Conservation (phyloP, 768 basidiomycete genomes). For the Boletus eberwhitei region DNA sequence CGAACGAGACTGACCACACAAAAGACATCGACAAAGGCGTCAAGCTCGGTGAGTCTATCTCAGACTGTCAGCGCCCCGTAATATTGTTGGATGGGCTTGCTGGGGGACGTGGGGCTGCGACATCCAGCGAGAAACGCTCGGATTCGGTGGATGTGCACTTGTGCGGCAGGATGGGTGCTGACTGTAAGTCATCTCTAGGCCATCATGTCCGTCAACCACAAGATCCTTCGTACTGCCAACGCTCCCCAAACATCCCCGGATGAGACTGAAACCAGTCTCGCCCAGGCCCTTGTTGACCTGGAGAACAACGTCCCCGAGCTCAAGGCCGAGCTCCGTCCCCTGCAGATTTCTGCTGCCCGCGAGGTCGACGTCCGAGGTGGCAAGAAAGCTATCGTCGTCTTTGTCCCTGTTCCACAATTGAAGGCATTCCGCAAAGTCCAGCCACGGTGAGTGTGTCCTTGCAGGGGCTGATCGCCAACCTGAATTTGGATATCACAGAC, state of each 20-base stretch:
- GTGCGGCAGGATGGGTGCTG: constrained; percentile 51
- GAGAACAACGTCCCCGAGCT: constrained; percentile 98
- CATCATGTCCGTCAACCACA: constrained; percentile 73
- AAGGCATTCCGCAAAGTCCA: constrained; percentile 99
- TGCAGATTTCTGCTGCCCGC: constrained; percentile 97
- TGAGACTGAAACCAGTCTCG: constrained; percentile 87
- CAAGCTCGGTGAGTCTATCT: constrained; percentile 64
- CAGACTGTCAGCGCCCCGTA: constrained; percentile 19
- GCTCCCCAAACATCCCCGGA: constrained; percentile 87
- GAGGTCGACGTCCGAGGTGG: constrained; percentile 99
- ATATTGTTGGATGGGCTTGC: constrained; percentile 18
- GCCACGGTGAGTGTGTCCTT: constrained; percentile 58
- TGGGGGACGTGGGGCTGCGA: constrained; percentile 16
- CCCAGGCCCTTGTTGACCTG: constrained; percentile 94
- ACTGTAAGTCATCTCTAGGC: constrained; percentile 23
- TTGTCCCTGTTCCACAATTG: constrained; percentile 94
- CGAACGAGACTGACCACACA: constrained; percentile 11
- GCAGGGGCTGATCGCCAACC: neutral
- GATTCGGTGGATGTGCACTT: constrained; percentile 55
- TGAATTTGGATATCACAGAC: constrained; percentile 46
- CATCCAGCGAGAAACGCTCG: constrained; percentile 23
- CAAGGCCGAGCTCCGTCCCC: constrained; percentile 90
- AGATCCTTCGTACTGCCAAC: constrained; percentile 95
- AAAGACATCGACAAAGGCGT: constrained; percentile 52
- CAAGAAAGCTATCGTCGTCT: constrained; percentile 98